These are phyloP conservation scores for Lepidium aucheri DNA, from an alignment of 345 rosid genomes.

Conservation along the genomic window DNA sequence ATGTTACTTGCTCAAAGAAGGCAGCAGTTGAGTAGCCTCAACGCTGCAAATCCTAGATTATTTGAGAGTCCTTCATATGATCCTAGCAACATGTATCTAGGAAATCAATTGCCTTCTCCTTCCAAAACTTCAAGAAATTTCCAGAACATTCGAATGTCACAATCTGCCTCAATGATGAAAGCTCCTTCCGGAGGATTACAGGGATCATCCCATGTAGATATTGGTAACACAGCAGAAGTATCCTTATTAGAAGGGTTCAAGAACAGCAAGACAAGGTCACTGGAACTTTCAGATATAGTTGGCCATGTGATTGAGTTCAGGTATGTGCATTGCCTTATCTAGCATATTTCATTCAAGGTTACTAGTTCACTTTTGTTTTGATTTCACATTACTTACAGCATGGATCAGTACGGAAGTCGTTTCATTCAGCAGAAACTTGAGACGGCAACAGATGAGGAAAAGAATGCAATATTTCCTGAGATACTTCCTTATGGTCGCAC, in stretches of 20 bases:
- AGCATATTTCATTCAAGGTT: not conserved
- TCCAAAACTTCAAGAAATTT: conserved; percentile 45
- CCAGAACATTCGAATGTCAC: conserved; percentile 45
- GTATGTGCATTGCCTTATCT: conserved; percentile 32
- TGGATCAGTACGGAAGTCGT: conserved; percentile 93
- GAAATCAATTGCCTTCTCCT: conserved; percentile 45
- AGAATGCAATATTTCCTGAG: conserved; percentile 71
- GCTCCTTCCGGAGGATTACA: conserved; percentile 41
- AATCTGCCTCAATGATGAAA: conserved; percentile 50
- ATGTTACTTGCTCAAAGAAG: conserved; percentile 60
- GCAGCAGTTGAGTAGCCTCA: conserved; percentile 54
- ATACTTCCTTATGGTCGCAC: conserved; percentile 69
- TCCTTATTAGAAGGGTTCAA: conserved; percentile 83
- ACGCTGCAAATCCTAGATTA: conserved; percentile 39
- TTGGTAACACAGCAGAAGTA: conserved; percentile 41
- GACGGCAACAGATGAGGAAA: conserved; percentile 66
- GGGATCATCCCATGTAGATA: conserved; percentile 52
- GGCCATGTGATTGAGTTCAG: conserved; percentile 89
- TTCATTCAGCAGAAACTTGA: conserved; percentile 97
- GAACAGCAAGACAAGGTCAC: conserved; percentile 65
- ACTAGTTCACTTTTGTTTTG: conserved; percentile 2
- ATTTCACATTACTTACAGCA: conserved; percentile 44
- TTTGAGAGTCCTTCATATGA: conserved; percentile 50
- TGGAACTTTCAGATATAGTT: conserved; percentile 65
- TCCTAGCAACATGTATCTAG: conserved; percentile 36